A percentile compares a stretch with the other conserved stretches of the same genome.
phyloP scores from a whole-genome alignment of 2,329 filamentous ascomycete genomes.

The Penicillium hordei region DNA sequence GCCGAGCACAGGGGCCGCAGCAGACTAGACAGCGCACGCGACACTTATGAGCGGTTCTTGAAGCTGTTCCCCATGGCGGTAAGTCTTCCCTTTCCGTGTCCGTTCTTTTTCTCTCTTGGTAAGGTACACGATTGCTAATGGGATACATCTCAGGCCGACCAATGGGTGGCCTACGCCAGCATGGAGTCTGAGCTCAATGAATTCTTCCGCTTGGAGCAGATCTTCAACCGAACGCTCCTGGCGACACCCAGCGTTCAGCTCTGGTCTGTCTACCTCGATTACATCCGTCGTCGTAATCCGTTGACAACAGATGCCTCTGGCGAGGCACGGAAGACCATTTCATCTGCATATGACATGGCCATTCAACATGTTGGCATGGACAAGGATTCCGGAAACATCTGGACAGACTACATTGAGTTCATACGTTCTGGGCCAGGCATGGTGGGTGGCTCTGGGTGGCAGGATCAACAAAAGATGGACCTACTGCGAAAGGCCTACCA shows the following conservation, averaged over 20 bases:
- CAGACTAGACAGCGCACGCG: slow-evolving; percentile 77
- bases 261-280: slow-evolving; percentile 93
- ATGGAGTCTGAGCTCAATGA: slow-evolving; percentile 89
- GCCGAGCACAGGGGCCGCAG: slow-evolving; percentile 78
- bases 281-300: slow-evolving; percentile 88
- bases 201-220: slow-evolving; percentile 72
- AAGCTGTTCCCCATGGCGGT: slow-evolving; percentile 87
- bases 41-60: slow-evolving; percentile 81
- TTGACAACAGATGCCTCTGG: slow-evolving; percentile 76
- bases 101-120: neutral
- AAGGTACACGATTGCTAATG: slow-evolving; percentile 19
- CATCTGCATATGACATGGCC: slow-evolving; percentile 88
- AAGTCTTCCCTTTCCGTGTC: slow-evolving; percentile 44
- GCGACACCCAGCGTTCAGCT: slow-evolving; percentile 79
- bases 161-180: slow-evolving; percentile 85
- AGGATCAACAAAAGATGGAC: slow-evolving; percentile 98
- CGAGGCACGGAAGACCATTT: slow-evolving; percentile 73
- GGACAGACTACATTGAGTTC: slow-evolving; percentile 94
- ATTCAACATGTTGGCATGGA: slow-evolving; percentile 87
- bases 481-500: slow-evolving; percentile 88
- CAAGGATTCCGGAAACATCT: slow-evolving; percentile 82
- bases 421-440: slow-evolving; percentile 83
- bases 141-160: slow-evolving; percentile 67
- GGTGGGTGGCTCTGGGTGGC: slow-evolving; percentile 84
- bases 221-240: slow-evolving; percentile 79